Conservation (phyloP, 495 filamentous ascomycete species). For the Hyaloscypha hepaticicola region DNA sequence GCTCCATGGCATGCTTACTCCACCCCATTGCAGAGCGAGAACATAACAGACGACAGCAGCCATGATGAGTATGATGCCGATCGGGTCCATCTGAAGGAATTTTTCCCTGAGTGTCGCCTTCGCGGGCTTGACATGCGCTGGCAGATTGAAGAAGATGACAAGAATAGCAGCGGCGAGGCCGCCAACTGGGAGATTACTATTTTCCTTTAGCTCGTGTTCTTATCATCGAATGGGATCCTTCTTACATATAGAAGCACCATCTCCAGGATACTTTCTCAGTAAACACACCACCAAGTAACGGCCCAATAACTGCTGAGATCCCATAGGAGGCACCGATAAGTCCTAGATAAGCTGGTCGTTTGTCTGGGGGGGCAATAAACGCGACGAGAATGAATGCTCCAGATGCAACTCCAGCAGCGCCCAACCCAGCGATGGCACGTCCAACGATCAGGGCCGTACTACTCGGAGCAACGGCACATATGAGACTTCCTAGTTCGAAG, state of each 20-base stretch:
- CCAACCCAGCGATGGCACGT: constrained; percentile 53
- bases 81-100: constrained; percentile 50
- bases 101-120: constrained; percentile 35
- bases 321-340: constrained; percentile 45
- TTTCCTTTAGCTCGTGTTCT: constrained; percentile 5
- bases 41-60: constrained; percentile 53
- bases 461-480: constrained; percentile 52
- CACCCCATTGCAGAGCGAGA: constrained; percentile 66
- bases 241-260: constrained; percentile 59
- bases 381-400: constrained; percentile 52
- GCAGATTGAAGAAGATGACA: constrained; percentile 50
- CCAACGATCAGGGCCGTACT: constrained; percentile 54
- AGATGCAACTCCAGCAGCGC: constrained; percentile 48
- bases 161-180: constrained; percentile 56
- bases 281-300: constrained; percentile 61
- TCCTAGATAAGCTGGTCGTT: constrained; percentile 62
- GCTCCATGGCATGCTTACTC: constrained; percentile 51
- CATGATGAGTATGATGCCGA: constrained; percentile 51
- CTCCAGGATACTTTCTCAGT: constrained; percentile 54
- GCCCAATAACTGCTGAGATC: constrained; percentile 46
- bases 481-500: constrained; percentile 54
- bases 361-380: constrained; percentile 44
- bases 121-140: constrained; percentile 32
- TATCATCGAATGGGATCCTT: neutral
- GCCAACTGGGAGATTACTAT: constrained; percentile 54